Conservation (phyloP, 2,329 filamentous ascomycete species). For the Diaporthe eres region DNA sequence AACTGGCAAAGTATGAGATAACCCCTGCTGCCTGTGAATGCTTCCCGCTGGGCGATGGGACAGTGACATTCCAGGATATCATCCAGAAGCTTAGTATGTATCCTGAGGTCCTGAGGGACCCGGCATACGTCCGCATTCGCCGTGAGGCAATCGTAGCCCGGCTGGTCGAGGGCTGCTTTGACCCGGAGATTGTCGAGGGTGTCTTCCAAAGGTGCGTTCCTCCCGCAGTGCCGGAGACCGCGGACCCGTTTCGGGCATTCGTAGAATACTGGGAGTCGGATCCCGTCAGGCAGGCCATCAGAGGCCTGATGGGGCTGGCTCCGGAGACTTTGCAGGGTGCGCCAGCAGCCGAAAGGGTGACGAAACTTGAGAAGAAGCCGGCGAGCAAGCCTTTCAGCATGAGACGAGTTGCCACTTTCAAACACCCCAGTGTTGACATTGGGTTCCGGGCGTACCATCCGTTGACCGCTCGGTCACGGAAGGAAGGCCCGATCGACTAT, state of each 20-base stretch:
- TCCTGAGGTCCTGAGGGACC: neutral
- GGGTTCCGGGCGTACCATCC: constrained; percentile 7
- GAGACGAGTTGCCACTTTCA: neutral
- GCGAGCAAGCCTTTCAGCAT: neutral
- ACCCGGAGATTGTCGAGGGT: neutral
- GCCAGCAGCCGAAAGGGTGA: neutral
- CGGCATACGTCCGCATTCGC: neutral
- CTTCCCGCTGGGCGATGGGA: neutral
- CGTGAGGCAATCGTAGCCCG: neutral
- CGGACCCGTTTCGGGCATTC: neutral
- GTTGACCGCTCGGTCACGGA: neutral
- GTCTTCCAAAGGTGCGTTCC: neutral
- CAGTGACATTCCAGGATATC: neutral
- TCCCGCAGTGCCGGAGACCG: neutral
- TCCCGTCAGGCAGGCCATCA: neutral
- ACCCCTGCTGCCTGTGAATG: neutral
- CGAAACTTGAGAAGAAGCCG: neutral
- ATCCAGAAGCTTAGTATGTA: neutral
- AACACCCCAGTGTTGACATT: constrained; percentile 8
- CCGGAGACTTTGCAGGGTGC: neutral
- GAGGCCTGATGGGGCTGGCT: neutral
- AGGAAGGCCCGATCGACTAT: neutral
- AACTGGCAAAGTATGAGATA: neutral
- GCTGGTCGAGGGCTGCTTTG: neutral
- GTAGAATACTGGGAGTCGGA: constrained; percentile 3